Percentiles rank a stretch among this genome's conserved stretches.
Evolutionary conservation across 1,284 basidiomycete genomes (phyloP).

Genomic region (Malassezia japonica): DNA sequence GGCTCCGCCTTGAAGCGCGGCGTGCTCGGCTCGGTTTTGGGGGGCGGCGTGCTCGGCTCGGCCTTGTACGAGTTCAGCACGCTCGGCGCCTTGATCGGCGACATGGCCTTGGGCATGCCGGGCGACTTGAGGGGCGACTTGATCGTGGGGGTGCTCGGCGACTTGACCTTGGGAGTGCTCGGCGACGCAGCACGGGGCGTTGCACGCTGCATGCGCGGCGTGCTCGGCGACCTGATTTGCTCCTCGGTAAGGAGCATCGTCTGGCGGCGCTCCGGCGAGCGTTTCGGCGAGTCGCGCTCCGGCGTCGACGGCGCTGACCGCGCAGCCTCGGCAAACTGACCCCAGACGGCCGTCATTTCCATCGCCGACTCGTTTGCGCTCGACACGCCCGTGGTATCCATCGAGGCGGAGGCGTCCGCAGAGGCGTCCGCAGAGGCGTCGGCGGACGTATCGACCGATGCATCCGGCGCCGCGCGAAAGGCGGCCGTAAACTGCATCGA

Average conservation of each 20-base stretch:
- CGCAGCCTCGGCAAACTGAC: conserved; percentile 18
- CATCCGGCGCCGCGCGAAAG: neutral
- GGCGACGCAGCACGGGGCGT: neutral
- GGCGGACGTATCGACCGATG: conserved; percentile 15
- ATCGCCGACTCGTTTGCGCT: conserved; percentile 21
- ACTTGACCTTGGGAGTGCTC: too few species aligned
- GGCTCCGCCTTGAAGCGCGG: neutral
- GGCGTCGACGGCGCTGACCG: conserved; percentile 7
- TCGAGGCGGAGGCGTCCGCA: neutral
- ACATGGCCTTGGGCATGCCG: neutral
- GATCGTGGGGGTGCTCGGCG: neutral
- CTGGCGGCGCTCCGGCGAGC: conserved; percentile 14
- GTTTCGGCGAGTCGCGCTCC: conserved; percentile 22
- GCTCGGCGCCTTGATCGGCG: neutral
- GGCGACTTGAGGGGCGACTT: neutral
- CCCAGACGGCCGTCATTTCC: conserved; percentile 33
- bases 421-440: conserved; percentile 2
- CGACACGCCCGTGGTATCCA: too few species aligned
- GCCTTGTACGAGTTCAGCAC: too few species aligned
- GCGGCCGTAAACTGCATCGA: conserved; percentile 26
- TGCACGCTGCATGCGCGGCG: neutral
- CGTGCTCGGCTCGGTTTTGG: neutral
- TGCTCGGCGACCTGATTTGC: neutral
- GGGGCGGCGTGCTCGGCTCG: neutral
- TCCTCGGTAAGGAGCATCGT: conserved; percentile 12